These are phyloP conservation scores for Brasilioporus rufonigricans DNA, from an alignment of 768 basidiomycete genomes.

Conservation along the genomic window DNA sequence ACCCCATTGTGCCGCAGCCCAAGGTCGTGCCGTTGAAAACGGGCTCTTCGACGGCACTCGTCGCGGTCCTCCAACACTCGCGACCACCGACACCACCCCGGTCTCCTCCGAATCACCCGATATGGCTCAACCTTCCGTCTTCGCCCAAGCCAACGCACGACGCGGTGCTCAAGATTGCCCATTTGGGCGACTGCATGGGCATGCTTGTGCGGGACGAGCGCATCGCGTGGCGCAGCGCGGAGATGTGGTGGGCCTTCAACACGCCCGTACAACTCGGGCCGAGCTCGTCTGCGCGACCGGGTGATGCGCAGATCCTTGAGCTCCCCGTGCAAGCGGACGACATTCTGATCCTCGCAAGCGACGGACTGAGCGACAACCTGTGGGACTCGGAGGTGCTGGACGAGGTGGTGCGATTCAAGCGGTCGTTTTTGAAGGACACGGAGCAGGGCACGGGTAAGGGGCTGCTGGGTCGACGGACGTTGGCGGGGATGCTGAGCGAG, in stretches of 20 bases:
- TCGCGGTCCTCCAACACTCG: conserved; percentile 57
- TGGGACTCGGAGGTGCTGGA: conserved; percentile 89
- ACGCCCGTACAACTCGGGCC: conserved; percentile 67
- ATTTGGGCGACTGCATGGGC: conserved; percentile 85
- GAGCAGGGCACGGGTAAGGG: conserved; percentile 14
- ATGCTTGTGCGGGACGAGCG: conserved; percentile 78
- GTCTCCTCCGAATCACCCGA: conserved; percentile 19
- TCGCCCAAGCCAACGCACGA: conserved; percentile 40
- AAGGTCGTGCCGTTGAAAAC: conserved; percentile 43
- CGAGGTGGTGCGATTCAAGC: conserved; percentile 64
- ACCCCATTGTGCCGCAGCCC: conserved; percentile 15
- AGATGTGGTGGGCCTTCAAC: conserved; percentile 90
- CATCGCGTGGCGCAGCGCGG: conserved; percentile 82
- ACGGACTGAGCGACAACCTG: conserved; percentile 82
- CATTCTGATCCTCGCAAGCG: conserved; percentile 77
- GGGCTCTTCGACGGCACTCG: conserved; percentile 67
- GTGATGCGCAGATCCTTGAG: conserved; percentile 66
- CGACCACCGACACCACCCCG: conserved; percentile 14
- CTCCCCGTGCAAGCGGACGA: conserved; percentile 70
- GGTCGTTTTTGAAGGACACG: conserved; percentile 34
- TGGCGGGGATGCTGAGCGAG: conserved; percentile 72
- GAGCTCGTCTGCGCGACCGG: conserved; percentile 56
- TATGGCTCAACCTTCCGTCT: conserved; percentile 14
- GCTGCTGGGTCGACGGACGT: conserved; percentile 47
- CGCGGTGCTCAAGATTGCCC: conserved; percentile 76